Base-by-base conservation (phyloP, 805 yeast genomes). In the Priceomyces castillae region DNA sequence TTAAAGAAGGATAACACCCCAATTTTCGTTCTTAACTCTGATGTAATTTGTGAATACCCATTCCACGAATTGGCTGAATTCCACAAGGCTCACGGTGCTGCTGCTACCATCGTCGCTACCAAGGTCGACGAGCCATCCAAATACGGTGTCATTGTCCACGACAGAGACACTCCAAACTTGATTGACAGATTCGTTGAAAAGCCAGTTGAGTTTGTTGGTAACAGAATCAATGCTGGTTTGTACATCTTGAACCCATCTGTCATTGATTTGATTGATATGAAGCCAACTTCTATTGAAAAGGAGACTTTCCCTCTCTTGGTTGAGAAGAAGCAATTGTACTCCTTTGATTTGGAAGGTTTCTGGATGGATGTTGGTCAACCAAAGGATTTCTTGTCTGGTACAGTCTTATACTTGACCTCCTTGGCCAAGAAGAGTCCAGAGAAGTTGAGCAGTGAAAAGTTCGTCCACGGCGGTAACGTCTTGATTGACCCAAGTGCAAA, bases 291-390 rank as follows among this genome's bases (percentile, higher is more conserved):
- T 41, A 94, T 94, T 61, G 99, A 94, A 80, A 90, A 90, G 84
- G 99, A 94, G 80, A 90, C 97, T 57, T 94, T 94, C 97, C 99
- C 99, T 61, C 74, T 77, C 61, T 81, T 94, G 60, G 97, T 95
- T 54, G 95, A 87, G 73, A 75, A 84, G 65, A 90, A 85, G 64
- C 79, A 84, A 48, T 80, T 94, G 61, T 94, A 84, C 80, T 90
- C 98, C 43, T 94, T 87, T 64, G 99, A 94, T 72, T 82, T 94
- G 64, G 97, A 94, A 78, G 98, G 99, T 55, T 94, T 83, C 87
- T 94, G 99, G 99, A 94, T 94, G 99, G 99, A 94, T 72, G 97
- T 94, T 57, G 99, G 99, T 72, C 99, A 94, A 79, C 99, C 99
- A 80, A 94, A 92, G 82, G 99, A 94, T 74, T 94, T 90, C 84